Conservation (phyloP, 257 asterid species). For the Solanum gracilifrons region DNA sequence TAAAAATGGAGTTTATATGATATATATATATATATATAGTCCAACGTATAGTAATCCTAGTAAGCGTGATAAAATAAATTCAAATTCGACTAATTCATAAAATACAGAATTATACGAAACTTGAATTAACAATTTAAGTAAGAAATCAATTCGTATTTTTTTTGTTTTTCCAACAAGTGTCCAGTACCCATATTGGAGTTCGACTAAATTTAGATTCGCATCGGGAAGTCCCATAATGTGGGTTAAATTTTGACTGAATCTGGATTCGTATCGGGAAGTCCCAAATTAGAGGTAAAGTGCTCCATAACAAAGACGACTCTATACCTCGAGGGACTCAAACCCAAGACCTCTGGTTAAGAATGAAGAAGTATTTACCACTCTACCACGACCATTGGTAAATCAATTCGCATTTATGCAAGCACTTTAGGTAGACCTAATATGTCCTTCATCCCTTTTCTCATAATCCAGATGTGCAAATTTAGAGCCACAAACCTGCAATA, state of each 20-base stretch:
- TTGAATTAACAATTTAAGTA: neutral
- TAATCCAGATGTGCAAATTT: neutral
- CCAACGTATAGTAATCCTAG: neutral
- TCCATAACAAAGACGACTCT: rapidly evolving
- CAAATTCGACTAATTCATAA: neutral
- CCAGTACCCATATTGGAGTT: too few relatives aligned
- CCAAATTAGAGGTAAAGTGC: neutral
- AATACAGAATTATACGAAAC: neutral
- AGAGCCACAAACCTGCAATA: neutral
- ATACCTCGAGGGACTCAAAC: neutral
- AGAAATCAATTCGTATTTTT: neutral
- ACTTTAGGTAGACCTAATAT: neutral
- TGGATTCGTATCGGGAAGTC: neutral
- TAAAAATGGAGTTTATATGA: too few relatives aligned
- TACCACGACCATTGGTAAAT: neutral
- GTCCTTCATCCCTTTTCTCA: neutral
- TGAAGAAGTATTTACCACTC: too few relatives aligned
- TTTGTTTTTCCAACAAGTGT: rapidly evolving
- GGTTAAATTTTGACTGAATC: too few relatives aligned
- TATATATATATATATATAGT: too few relatives aligned
- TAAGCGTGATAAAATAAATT: too few relatives aligned
- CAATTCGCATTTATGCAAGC: neutral
- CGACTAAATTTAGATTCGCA: too few relatives aligned
- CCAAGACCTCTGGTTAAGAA: neutral
- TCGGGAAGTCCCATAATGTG: too few relatives aligned